phyloP scores from a whole-genome alignment of 2,329 filamentous ascomycete species.

The Fusarium acutatum region DNA sequence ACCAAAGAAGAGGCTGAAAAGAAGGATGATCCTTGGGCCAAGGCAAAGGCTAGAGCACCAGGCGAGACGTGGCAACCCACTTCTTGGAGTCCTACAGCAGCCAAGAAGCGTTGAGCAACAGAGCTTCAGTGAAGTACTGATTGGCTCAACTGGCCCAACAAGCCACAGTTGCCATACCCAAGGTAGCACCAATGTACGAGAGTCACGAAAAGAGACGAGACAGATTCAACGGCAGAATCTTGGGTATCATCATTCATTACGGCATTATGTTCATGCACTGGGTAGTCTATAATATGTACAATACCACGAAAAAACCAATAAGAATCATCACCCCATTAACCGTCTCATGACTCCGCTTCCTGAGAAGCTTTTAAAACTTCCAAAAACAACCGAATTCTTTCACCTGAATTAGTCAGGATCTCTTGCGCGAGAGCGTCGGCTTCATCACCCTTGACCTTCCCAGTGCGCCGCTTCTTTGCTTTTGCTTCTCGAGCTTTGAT shows the following conservation, averaged over 20 bases:
- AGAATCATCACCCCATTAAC: background rate
- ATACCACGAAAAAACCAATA: constrained; percentile 5
- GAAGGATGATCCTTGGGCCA: constrained; percentile 66
- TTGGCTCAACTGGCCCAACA: background rate
- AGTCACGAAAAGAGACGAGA: background rate
- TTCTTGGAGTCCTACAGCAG: constrained; percentile 64
- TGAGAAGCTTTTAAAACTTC: constrained; percentile 44
- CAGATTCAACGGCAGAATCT: background rate
- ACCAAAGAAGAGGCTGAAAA: constrained; percentile 19
- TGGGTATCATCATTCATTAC: constrained; percentile 38
- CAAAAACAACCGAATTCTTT: constrained; percentile 53
- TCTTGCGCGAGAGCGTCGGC: constrained; percentile 54
- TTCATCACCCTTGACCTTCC: constrained; percentile 45
- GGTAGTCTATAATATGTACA: constrained; percentile 36
- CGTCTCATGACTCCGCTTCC: constrained; percentile 23
- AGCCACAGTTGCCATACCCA: background rate
- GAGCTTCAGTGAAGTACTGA: background rate
- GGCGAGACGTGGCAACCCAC: constrained; percentile 74
- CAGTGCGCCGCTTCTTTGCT: constrained; percentile 52
- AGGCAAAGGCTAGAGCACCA: constrained; percentile 55
- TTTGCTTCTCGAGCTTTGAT: constrained; percentile 60
- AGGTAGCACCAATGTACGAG: constrained; percentile 29
- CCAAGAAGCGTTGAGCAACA: constrained; percentile 42
- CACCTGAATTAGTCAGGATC: constrained; percentile 54
- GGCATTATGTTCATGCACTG: constrained; percentile 35